These are phyloP conservation scores for Entomortierella chlamydospora DNA, from an alignment of 192 early-diverging fungal genomes.

Conservation along the genomic window DNA sequence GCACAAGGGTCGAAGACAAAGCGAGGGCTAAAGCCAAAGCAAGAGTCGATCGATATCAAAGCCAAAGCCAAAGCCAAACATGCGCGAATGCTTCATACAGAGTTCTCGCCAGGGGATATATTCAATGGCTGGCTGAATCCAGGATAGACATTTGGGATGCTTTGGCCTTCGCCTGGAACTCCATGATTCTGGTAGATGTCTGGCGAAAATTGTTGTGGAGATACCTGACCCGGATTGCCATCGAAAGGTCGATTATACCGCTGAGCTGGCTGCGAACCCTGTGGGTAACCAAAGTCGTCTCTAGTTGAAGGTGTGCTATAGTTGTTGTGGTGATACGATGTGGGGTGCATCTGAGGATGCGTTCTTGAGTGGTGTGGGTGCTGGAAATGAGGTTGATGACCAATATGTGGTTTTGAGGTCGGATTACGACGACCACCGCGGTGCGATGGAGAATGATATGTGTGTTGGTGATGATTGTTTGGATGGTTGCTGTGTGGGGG, in stretches of 20 bases:
- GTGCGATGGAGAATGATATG: conserved; percentile 4
- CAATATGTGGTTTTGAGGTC: conserved; percentile 6
- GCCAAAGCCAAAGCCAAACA: background rate
- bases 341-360: conserved; percentile 29
- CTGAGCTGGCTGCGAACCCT: conserved; percentile 12
- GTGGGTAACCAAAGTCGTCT: conserved; percentile 36
- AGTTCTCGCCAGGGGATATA: conserved; percentile 16
- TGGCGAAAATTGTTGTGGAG: conserved; percentile 10
- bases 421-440: conserved; percentile 34
- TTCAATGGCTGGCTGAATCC: conserved; percentile 10
- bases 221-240: conserved; percentile 1
- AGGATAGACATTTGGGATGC: conserved; percentile 11
- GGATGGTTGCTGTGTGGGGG: conserved; percentile 7
- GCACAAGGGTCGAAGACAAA: background rate
- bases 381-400: conserved; percentile 32
- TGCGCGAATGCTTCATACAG: conserved; percentile 12
- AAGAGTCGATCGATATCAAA: background rate
- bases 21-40: background rate
- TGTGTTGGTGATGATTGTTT: conserved; percentile 14
- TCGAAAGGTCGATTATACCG: conserved; percentile 28
- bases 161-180: conserved; percentile 1
- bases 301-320: conserved; percentile 13
- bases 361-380: conserved; percentile 34
- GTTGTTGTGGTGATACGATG: conserved; percentile 17
- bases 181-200: conserved; percentile 18